Percentiles rank a stretch among this genome's conserved stretches.
These are phyloP conservation scores for Massarina eburnea DNA, from an alignment of 2,329 filamentous ascomycete species.

Conservation along the genomic window DNA sequence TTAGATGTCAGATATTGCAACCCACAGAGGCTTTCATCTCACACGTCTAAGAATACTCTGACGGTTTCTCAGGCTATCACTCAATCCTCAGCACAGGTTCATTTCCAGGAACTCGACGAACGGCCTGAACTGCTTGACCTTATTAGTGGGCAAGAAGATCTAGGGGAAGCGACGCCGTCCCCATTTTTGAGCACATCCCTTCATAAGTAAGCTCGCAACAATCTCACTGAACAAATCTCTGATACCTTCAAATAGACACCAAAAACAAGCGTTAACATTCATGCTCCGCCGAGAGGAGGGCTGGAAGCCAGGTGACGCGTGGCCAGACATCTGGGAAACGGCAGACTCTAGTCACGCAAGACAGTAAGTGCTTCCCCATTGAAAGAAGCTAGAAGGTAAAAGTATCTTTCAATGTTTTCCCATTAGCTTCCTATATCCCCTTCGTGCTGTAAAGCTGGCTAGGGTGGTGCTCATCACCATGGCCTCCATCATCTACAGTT, in stretches of 20 bases:
- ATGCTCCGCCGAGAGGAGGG: constrained; percentile 12
- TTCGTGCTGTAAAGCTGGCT: background rate
- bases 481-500: background rate
- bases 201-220: background rate
- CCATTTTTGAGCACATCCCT: constrained; percentile 1
- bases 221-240: background rate
- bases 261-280: constrained; percentile 15
- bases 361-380: background rate
- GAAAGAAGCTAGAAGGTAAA: too few relatives aligned
- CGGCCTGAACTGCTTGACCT: constrained; percentile 8
- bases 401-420: too few relatives aligned
- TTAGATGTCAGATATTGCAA: constrained; percentile 13
- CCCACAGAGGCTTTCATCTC: constrained; percentile 12
- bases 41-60: background rate
- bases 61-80: constrained; percentile 23
- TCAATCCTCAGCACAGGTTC: background rate
- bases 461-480: background rate
- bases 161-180: constrained; percentile 7
- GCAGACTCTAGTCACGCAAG: constrained; percentile 1
- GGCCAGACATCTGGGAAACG: constrained; percentile 11
- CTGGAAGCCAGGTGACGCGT: constrained; percentile 5
- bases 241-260: constrained; percentile 4
- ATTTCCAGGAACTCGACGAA: constrained; percentile 6
- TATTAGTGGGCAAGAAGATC: constrained; percentile 6
- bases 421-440: background rate